Conservation (phyloP, 176 grass and related monocot species). For the Triticum monococcum region DNA sequence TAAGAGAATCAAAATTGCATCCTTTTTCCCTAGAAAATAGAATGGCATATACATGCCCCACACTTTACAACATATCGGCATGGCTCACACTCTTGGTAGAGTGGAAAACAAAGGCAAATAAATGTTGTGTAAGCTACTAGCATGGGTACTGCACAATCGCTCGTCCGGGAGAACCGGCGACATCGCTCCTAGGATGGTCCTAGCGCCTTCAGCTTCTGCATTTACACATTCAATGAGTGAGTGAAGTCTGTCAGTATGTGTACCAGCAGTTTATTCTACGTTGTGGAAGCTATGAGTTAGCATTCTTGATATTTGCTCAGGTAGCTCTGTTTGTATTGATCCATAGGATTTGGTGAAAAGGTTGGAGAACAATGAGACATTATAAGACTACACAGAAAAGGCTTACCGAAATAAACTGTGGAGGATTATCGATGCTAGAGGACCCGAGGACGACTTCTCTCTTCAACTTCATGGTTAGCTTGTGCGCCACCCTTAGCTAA, state of each 20-base stretch:
- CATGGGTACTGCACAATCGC: background rate
- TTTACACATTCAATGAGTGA: conserved; percentile 15
- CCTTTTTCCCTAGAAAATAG: background rate
- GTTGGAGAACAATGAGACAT: background rate
- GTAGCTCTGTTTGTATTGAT: no score
- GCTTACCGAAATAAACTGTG: conserved; percentile 77
- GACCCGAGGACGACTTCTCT: conserved; percentile 85
- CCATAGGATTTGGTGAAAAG: no score
- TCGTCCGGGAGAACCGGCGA: background rate
- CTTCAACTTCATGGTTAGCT: conserved; percentile 81
- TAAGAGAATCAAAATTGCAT: background rate
- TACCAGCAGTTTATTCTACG: no score
- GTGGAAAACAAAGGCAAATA: background rate
- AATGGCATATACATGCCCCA: background rate
- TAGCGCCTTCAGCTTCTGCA: conserved; percentile 87
- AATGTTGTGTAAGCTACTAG: background rate
- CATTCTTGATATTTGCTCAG: no score
- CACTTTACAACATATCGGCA: conserved; percentile 2
- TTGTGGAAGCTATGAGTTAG: no score
- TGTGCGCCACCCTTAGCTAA: conserved; percentile 78
- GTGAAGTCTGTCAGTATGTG: background rate
- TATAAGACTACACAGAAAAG: background rate
- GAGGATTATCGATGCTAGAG: conserved; percentile 77
- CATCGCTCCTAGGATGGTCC: conserved; percentile 24
- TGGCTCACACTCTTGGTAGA: background rate